A percentile compares a stretch with the other conserved stretches of the same genome.
These are phyloP conservation scores for Metschnikowia chrysomelidarum DNA, from an alignment of 805 yeast species.

Conservation along the genomic window DNA sequence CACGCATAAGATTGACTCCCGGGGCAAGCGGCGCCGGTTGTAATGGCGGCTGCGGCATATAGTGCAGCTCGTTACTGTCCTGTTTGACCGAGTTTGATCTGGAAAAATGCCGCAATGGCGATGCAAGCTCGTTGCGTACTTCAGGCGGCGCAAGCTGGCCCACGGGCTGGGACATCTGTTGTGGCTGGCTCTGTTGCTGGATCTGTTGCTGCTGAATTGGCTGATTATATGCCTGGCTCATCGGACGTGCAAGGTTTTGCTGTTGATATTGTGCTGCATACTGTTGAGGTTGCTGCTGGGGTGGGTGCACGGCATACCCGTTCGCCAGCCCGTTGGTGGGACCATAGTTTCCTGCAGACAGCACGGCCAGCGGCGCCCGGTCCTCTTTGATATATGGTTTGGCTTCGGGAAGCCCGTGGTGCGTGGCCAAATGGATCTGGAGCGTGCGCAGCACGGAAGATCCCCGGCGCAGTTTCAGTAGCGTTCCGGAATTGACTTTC, in stretches of 20 bases:
- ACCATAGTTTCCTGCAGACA: conserved; percentile 6
- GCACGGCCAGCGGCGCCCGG: too few species aligned
- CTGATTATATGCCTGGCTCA: background rate
- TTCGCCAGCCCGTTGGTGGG: background rate
- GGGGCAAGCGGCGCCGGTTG: conserved; percentile 1
- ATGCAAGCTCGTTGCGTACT: conserved; percentile 43
- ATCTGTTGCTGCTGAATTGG: conserved; percentile 9
- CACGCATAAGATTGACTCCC: conserved; percentile 3
- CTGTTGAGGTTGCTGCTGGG: conserved; percentile 13
- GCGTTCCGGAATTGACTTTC: conserved; percentile 74
- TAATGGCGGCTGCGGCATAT: too few species aligned
- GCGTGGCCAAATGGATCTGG: conserved; percentile 68
- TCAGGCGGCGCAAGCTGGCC: conserved; percentile 15
- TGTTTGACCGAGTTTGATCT: conserved; percentile 26
- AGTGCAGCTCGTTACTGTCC: background rate
- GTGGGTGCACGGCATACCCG: conserved; percentile 6
- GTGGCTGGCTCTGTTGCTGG: conserved; percentile 10
- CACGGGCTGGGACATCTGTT: conserved; percentile 9
- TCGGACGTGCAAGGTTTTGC: too few species aligned
- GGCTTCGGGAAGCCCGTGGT: conserved; percentile 51
- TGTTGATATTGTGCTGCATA: conserved; percentile 7
- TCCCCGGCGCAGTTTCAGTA: conserved; percentile 74
- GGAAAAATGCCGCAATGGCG: conserved; percentile 28
- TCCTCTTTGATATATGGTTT: conserved; percentile 28
- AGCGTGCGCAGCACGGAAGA: conserved; percentile 77